phyloP scores from a whole-genome alignment of 306 rosid genomes.

The Senna siamea region DNA sequence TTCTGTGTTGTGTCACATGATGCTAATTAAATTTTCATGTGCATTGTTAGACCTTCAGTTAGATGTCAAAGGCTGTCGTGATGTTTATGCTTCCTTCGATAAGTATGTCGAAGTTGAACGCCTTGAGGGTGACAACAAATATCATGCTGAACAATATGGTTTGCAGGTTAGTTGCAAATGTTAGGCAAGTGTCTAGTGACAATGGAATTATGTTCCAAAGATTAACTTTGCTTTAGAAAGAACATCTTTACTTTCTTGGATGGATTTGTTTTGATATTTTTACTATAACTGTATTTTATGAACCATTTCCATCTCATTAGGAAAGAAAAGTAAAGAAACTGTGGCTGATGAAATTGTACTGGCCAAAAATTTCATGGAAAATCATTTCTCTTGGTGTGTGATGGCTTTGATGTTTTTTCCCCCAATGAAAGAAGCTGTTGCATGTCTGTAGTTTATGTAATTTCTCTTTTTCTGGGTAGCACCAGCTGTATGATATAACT shows the following conservation, averaged over 20 bases:
- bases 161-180: constrained; percentile 70
- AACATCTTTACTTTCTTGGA: constrained; percentile 14
- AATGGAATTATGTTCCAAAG: constrained; percentile 3
- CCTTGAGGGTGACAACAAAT: constrained; percentile 94
- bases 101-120: constrained; percentile 96
- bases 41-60: constrained; percentile 85
- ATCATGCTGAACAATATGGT: constrained; percentile 90
- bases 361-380: background rate
- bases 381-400: background rate
- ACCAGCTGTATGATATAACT: background rate
- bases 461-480: background rate
- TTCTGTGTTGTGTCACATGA: background rate
- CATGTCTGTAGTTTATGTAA: background rate
- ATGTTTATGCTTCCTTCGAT: constrained; percentile 93
- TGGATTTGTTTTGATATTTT: constrained; percentile 15
- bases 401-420: background rate
- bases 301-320: background rate
- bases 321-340: background rate
- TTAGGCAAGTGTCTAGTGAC: constrained; percentile 13
- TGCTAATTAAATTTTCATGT: constrained; percentile 40
- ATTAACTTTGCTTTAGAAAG: background rate
- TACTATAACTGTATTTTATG: background rate
- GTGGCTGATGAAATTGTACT: background rate
- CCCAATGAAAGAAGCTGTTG: background rate
- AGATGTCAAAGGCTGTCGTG: constrained; percentile 94